phyloP scores from a whole-genome alignment of 1,139 yeast genomes.

The Diutina siamensis region DNA sequence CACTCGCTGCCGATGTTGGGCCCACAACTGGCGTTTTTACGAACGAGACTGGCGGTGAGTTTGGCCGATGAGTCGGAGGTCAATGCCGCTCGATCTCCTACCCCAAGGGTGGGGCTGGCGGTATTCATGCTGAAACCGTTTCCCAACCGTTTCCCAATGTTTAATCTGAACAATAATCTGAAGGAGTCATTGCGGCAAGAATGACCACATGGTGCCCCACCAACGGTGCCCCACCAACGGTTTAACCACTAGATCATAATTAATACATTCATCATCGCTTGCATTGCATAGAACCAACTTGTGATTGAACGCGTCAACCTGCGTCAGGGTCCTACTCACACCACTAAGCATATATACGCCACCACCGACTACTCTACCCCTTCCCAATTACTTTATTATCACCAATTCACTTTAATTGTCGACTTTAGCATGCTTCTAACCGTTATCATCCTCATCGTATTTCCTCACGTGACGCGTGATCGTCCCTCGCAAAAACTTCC shows the following conservation, averaged over 20 bases:
- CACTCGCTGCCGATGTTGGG: constrained; percentile 10
- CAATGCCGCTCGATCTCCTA: too few species aligned
- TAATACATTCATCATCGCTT: too few species aligned
- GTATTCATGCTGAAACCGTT: constrained; percentile 3
- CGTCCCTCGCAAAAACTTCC: background rate
- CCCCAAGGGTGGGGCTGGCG: background rate
- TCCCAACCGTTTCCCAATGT: background rate
- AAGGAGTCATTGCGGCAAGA: background rate
- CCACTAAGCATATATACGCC: too few species aligned
- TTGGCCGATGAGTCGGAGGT: constrained; percentile 16
- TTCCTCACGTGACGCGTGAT: background rate
- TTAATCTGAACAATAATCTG: background rate
- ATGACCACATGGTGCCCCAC: background rate
- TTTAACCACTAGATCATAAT: too few species aligned
- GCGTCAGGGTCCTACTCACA: too few species aligned
- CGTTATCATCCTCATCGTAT: too few species aligned
- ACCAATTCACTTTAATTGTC: too few species aligned
- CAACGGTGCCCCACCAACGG: background rate
- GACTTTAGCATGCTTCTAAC: too few species aligned
- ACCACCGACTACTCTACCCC: too few species aligned
- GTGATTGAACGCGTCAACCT: too few species aligned
- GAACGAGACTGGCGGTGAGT: constrained; percentile 31
- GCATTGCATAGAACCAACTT: too few species aligned
- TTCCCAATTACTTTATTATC: too few species aligned
- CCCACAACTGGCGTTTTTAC: constrained; percentile 15